Conservation (phyloP, 192 early-diverging fungal species). For the Entomortierella lignicola region DNA sequence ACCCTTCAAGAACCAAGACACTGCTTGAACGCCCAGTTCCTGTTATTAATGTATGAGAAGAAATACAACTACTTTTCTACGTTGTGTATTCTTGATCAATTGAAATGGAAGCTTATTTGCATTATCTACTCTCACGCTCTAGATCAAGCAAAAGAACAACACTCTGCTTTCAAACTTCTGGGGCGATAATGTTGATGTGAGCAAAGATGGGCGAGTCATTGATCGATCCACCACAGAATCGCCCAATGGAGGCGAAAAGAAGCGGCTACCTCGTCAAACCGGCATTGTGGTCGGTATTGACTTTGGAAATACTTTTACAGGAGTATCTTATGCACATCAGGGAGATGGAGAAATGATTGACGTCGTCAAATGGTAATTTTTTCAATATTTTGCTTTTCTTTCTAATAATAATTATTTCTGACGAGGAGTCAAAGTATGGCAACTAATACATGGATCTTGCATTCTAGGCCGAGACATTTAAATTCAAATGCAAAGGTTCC, state of each 20-base stretch:
- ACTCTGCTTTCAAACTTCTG: slow-evolving; percentile 29
- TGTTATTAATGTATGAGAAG: slow-evolving; percentile 19
- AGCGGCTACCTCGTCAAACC: not conserved
- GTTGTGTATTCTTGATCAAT: too few species aligned
- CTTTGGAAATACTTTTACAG: slow-evolving; percentile 41
- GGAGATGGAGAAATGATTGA: slow-evolving; percentile 50
- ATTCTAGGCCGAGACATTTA: slow-evolving; percentile 42
- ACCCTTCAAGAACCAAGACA: slow-evolving; percentile 18
- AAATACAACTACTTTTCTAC: too few species aligned
- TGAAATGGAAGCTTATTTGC: not conserved
- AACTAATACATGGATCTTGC: too few species aligned
- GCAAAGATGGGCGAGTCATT: slow-evolving; percentile 23
- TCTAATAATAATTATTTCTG: not conserved
- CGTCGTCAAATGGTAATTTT: slow-evolving; percentile 34
- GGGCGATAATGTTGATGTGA: slow-evolving; percentile 18
- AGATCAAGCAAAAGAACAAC: slow-evolving; percentile 29
- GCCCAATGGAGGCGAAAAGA: not conserved
- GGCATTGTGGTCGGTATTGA: slow-evolving; percentile 48
- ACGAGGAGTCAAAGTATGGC: too few species aligned
- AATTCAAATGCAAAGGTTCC: slow-evolving; percentile 53
- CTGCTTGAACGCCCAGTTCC: slow-evolving; percentile 36
- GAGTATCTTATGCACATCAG: slow-evolving; percentile 37
- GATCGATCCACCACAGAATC: slow-evolving; percentile 7
- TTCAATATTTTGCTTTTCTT: not conserved
- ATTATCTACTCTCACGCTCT: not conserved